Percentiles rank a stretch among this genome's conserved stretches.
Conservation (phyloP, 148 eudicot species). For the Diospyros kaki region DNA sequence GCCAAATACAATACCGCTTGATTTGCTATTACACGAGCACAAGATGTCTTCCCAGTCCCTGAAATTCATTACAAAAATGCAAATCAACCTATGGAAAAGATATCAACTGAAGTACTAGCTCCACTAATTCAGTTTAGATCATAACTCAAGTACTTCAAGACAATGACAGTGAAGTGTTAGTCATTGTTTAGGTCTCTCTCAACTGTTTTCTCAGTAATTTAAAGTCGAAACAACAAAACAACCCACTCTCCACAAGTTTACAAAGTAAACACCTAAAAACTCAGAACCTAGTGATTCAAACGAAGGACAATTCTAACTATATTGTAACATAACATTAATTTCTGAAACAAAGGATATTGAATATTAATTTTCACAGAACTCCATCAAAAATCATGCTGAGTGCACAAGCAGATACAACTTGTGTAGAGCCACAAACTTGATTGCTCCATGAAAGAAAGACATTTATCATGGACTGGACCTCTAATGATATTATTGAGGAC, state of each 20-base stretch:
- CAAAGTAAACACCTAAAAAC: not conserved
- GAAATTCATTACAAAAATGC: constrained; percentile 23
- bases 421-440: constrained; percentile 1
- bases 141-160: not conserved
- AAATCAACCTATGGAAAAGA: not conserved
- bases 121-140: not conserved
- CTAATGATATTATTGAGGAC: too few relatives aligned
- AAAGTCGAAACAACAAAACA: not conserved
- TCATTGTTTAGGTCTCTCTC: constrained; percentile 2
- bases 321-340: not conserved
- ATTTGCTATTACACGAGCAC: constrained; percentile 95
- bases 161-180: not conserved
- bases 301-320: not conserved
- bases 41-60: constrained; percentile 99
- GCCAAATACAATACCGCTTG: constrained; percentile 61
- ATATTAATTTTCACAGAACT: not conserved
- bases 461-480: not conserved
- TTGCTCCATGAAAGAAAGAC: not conserved
- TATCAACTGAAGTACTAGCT: not conserved
- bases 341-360: not conserved
- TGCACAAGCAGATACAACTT: not conserved
- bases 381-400: not conserved
- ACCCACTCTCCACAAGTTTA: not conserved
- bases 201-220: not conserved
- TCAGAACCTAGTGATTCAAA: not conserved